These are phyloP conservation scores for Dipodascus geniculatus DNA, from an alignment of 805 yeast species.

Conservation along the genomic window DNA sequence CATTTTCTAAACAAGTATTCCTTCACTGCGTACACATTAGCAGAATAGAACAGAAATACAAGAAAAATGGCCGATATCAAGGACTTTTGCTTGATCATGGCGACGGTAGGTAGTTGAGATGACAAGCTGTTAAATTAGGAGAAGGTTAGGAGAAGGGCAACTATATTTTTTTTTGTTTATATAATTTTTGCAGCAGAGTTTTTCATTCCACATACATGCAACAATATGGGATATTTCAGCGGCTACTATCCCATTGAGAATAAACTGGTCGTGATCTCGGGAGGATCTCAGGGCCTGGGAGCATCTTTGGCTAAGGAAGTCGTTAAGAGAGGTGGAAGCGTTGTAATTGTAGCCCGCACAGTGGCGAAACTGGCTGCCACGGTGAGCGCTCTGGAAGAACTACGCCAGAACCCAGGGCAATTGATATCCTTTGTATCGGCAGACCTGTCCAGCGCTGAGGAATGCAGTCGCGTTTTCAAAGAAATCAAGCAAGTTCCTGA, in stretches of 20 bases:
- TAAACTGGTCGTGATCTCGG: slow-evolving; percentile 61
- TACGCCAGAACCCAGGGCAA: slow-evolving; percentile 23
- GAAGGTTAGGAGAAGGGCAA: not conserved
- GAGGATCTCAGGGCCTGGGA: slow-evolving; percentile 94
- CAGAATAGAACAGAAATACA: slow-evolving; percentile 24
- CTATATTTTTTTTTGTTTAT: not conserved
- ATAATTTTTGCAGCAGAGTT: not conserved
- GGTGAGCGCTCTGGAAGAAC: slow-evolving; percentile 31
- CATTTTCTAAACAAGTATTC: slow-evolving; percentile 55
- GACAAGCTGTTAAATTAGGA: not conserved
- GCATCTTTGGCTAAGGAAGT: slow-evolving; percentile 57
- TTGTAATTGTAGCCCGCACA: slow-evolving; percentile 70
- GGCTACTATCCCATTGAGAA: slow-evolving; percentile 21
- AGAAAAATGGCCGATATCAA: slow-evolving; percentile 15
- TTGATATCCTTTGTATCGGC: slow-evolving; percentile 38
- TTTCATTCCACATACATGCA: not conserved
- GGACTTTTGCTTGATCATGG: not conserved
- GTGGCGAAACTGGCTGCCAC: slow-evolving; percentile 43
- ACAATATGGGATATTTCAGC: slow-evolving; percentile 2
- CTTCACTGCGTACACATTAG: slow-evolving; percentile 6
- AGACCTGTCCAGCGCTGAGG: slow-evolving; percentile 50
- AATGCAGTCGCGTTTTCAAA: slow-evolving; percentile 27
- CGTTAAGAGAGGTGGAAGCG: slow-evolving; percentile 44
- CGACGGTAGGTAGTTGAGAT: not conserved
- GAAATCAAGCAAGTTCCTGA: slow-evolving; percentile 39